Evolutionary conservation across 2,329 filamentous ascomycete genomes (phyloP), one percentile per base, ranked within the genome.

Genomic region (Metarhizium sp.): DNA sequence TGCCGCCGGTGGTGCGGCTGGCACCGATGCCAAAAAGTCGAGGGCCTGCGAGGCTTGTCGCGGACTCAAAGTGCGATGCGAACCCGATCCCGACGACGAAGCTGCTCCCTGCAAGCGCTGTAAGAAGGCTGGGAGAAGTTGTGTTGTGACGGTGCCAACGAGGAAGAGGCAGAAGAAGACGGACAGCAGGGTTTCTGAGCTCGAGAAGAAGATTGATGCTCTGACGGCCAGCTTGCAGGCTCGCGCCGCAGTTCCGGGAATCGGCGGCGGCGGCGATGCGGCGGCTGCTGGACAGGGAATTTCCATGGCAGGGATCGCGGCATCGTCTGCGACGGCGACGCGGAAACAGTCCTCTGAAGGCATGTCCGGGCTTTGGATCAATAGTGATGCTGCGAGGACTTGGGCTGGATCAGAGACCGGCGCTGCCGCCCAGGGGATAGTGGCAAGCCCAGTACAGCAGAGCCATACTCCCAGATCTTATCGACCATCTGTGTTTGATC

Each of bases 201-300:
- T 96, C 52, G 91, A 96, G 75, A 90, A 87, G 76, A 95, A 95
- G 75, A 92, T 96, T 60, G 90, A 96, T 74, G 88, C 87, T 8
- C 69, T 96, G 67, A 95, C 89, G 7, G 88, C 90, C 6, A 90
- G 84, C 40, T 68, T 96, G 60, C 85, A 90, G 49, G 83, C 87
- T 8, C 63, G 70, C 34, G 65, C 59, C n/a, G 57, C 63, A 14
- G 60, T 30, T 6, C 53, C 48, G 29, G 18, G 14, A 2, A 34
- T 20, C 6, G 50, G 40, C 25, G 25, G 25, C 25, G 25, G 25
- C 25, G 25, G 25, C 25, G 25, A 25, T 25, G 25, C 25, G 25
- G 25, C 25, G 1, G 25, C 25, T 25, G 25, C 25, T 53, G 25
- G 29, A 43, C 38, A 18, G 18, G 40, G 34, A 25, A 50, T 46